Evolutionary conservation across 148 eudicot genomes (phyloP).

Genomic region (Cornus controversa): DNA sequence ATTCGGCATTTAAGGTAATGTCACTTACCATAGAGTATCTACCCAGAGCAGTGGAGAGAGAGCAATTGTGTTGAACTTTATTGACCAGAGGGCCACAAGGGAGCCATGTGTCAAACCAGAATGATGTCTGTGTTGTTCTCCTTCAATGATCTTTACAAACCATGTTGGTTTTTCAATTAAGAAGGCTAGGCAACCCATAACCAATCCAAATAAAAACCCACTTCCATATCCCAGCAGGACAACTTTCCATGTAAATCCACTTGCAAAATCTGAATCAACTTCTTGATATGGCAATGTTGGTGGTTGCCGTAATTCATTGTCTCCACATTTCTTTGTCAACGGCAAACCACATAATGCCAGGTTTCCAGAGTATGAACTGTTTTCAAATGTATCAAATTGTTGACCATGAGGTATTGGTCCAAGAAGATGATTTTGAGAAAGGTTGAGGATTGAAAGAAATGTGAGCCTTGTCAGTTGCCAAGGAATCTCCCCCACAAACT

Average conservation of each 20-base stretch:
- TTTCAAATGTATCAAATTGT: constrained; percentile 15
- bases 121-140: background rate
- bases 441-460: constrained; percentile 20
- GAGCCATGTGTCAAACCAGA: no score
- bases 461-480: constrained; percentile 17
- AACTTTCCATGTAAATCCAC: constrained; percentile 16
- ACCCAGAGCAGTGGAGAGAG: no score
- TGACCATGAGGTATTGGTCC: constrained; percentile 20
- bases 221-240: constrained; percentile 23
- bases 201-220: constrained; percentile 20
- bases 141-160: constrained; percentile 8
- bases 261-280: background rate
- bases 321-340: constrained; percentile 14
- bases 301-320: no score
- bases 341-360: constrained; percentile 29
- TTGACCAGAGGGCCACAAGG: no score
- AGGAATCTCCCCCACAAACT: constrained; percentile 28
- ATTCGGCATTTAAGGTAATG: no score
- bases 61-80: no score
- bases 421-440: constrained; percentile 24
- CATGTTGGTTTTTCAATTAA: constrained; percentile 18
- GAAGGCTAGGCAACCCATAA: constrained; percentile 15
- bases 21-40: no score
- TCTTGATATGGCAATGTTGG: background rate
- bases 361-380: constrained; percentile 27